Conservation (phyloP, 345 rosid genomes). For the Brassica rapa region DNA sequence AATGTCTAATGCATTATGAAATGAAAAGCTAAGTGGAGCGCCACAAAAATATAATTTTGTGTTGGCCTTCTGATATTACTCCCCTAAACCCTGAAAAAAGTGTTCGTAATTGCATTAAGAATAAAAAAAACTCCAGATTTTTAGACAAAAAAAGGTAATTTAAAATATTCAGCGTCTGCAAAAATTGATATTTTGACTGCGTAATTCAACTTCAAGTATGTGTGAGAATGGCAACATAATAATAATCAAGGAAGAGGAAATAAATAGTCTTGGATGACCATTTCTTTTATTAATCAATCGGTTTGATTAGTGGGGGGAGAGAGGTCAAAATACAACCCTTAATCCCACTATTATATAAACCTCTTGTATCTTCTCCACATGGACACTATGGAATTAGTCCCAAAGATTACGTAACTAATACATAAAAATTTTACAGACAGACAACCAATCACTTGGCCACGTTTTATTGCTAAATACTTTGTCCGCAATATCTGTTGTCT, state of each 20-base stretch:
- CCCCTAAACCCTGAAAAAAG: conserved; percentile 14
- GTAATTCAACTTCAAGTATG: conserved; percentile 2
- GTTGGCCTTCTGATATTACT: conserved; percentile 24
- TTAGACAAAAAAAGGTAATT: background rate
- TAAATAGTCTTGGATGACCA: conserved; percentile 24
- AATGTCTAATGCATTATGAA: background rate
- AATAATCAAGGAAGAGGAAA: background rate
- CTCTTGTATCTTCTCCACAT: conserved; percentile 27
- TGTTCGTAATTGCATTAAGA: background rate
- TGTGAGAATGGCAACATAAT: conserved; percentile 14
- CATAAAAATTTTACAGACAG: conserved; percentile 18
- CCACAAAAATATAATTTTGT: conserved; percentile 17
- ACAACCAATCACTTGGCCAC: conserved; percentile 43
- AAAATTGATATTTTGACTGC: conserved; percentile 17
- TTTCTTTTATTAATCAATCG: conserved; percentile 26
- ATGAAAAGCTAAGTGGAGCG: conserved; percentile 36
- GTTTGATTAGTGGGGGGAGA: conserved; percentile 25
- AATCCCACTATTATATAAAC: background rate
- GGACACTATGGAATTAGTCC: conserved; percentile 36
- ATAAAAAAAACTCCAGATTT: background rate
- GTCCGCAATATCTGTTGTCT: conserved; percentile 34
- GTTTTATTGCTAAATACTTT: conserved; percentile 27
- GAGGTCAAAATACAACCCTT: conserved; percentile 21
- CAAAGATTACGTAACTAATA: conserved; percentile 22
- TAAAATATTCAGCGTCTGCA: conserved; percentile 8